Evolutionary conservation across 2,329 filamentous ascomycete genomes (phyloP), one percentile per base, ranked within the genome.

Genomic region (Hypoxylon rubiginosum): DNA sequence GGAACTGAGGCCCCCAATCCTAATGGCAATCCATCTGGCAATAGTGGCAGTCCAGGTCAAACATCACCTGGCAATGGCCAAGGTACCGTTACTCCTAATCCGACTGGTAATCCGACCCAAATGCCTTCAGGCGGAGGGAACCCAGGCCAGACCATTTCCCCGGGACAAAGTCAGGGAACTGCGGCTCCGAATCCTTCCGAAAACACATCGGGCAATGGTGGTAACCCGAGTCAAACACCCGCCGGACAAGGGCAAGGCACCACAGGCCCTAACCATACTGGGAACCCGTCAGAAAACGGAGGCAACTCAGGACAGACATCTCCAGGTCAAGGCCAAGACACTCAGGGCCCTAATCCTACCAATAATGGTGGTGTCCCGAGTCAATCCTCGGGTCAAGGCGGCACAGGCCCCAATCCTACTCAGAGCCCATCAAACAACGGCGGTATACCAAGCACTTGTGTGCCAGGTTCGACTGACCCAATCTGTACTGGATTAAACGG

Each of bases 401-500:
- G 51, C 6, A 50, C 46, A 30, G 46, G 21, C 17, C 30, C 58
- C 2, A 62, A 41, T 26, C 54, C 58, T 17, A 57, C 41, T 17
- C n/a, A 15, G 5, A 45, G 13, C 17, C 41, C 57, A 17, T 46
- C 41, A 34, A 24, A n/a, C n/a, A 45, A 28, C 24, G 52, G 45
- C 34, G 51, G 24, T 53, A 28, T 11, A 13, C 45, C 45, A 4
- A 54, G 54, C 30, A 58, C 55, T 30, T 64, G 61, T 34, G 57
- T 61, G 5, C 49, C 58, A 32, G 64, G 52, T 13, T 60, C 62
- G 11, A 57, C 58, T 2, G 48, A 66, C 10, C 48, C 58, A 2
- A 60, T 32, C 28, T 62, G 52, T 26, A 62, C 41, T 41, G 26
- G 57, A 41, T 36, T 53, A 5, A 57, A 55, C 17, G 59, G 52